Base-by-base conservation (phyloP, 1,284 basidiomycete genomes). In the Boletus mariae region DNA sequence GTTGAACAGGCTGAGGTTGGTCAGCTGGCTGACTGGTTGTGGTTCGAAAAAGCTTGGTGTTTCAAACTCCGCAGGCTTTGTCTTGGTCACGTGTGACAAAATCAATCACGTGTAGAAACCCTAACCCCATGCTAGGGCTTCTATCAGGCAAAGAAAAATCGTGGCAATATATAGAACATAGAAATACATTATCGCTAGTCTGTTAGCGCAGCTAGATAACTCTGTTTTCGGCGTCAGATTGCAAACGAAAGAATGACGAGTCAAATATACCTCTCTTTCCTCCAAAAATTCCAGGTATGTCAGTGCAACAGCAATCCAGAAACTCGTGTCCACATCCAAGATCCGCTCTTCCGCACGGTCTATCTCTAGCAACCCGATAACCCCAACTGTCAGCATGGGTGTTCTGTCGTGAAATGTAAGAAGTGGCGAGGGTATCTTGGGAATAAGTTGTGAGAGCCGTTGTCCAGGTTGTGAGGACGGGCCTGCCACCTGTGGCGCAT, bases 261-360 rank as follows among this genome's bases (percentile, higher is more conserved):
- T 44, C 34, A 15, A 38, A 70, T 83, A 59, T 56, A 87, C 89
- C 73, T 90, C 88, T 61, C 85, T 75, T 56, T 91, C 88, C 59
- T 80, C 79, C 59, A 90, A 63, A 63, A 87, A 90, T 55, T 87
- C 87, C 17, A 87, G 69, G 65, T 90, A 92, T 1, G 85, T 83
- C 61, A 90, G 66, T 0, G 82, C 84, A 42, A 88, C 73, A 2
- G 86, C 80, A 42, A 90, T 73, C 83, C 87, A 92, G 64, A 92
- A 91, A 53, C 82, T 83, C 13, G 79, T 78, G 46, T 90, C 86
- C 32, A 91, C 79, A 12, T 88, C 89, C 28, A 89, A 63, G 34
- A 76, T 67, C n/a, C 73, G 69, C 51, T 82, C 80, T 57, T 85
- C 79, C 4, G 71, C 71, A 51, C 73, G 71, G 47, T 88, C 79